These are phyloP conservation scores for Geranium brycei DNA, from an alignment of 345 rosid species.

Conservation along the genomic window DNA sequence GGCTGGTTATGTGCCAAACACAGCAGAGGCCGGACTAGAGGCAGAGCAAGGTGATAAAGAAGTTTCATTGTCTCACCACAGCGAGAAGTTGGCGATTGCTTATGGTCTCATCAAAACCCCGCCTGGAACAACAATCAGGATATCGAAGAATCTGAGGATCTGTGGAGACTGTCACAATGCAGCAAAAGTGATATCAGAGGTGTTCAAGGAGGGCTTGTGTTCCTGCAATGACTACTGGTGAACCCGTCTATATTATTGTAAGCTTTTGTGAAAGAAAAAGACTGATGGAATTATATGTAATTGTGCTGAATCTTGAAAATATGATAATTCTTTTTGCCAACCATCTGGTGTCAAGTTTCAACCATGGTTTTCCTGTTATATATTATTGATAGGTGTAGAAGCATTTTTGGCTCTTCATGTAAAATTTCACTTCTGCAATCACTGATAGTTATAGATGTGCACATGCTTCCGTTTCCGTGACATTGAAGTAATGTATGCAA, in stretches of 20 bases:
- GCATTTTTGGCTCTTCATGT: too few relatives aligned
- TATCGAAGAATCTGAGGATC: constrained; percentile 26
- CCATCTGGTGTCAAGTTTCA: too few relatives aligned
- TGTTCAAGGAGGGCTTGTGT: constrained; percentile 26
- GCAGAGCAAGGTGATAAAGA: constrained; percentile 30
- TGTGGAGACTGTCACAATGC: constrained; percentile 35
- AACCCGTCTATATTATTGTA: neutral
- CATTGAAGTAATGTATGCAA: too few relatives aligned
- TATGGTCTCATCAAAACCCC: constrained; percentile 23
- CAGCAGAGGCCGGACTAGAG: constrained; percentile 20
- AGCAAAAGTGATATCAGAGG: constrained; percentile 19
- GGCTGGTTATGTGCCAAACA: constrained; percentile 25
- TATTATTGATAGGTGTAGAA: too few relatives aligned
- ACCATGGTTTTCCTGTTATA: too few relatives aligned
- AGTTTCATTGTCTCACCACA: constrained; percentile 29
- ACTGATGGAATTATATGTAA: too few relatives aligned
- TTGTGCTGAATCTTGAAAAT: too few relatives aligned
- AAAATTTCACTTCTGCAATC: too few relatives aligned
- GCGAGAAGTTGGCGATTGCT: constrained; percentile 36
- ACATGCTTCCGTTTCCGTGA: too few relatives aligned
- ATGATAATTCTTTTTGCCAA: too few relatives aligned
- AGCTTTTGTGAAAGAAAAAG: too few relatives aligned
- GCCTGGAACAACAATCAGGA: constrained; percentile 29
- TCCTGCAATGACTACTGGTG: constrained; percentile 35
- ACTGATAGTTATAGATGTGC: too few relatives aligned